phyloP scores from a whole-genome alignment of 768 basidiomycete genomes.

The Flagelloscypha sp. region DNA sequence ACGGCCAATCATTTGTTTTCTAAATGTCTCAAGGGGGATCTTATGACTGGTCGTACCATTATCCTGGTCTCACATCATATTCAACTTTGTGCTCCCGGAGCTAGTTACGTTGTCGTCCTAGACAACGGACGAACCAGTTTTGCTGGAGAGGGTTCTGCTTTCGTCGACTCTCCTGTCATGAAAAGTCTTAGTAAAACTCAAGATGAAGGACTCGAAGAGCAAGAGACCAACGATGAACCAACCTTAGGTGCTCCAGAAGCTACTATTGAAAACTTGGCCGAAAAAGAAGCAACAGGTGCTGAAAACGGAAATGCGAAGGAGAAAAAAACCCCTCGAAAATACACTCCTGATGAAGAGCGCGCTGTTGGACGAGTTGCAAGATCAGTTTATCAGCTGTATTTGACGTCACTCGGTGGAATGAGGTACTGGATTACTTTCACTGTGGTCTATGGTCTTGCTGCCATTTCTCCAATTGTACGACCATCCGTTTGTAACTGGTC shows the following conservation, averaged over 20 bases:
- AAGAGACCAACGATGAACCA: too few species aligned
- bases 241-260: too few species aligned
- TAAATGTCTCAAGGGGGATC: conserved; percentile 71
- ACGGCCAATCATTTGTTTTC: conserved; percentile 78
- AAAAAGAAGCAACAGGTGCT: conserved; percentile 22
- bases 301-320: conserved; percentile 19
- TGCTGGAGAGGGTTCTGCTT: conserved; percentile 28
- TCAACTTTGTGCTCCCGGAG: conserved; percentile 52
- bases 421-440: conserved; percentile 52
- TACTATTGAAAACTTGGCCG: conserved; percentile 20
- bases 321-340: conserved; percentile 65
- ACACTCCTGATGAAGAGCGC: conserved; percentile 61
- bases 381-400: conserved; percentile 38
- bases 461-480: conserved; percentile 59
- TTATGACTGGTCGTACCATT: conserved; percentile 73
- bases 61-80: conserved; percentile 79
- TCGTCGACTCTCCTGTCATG: conserved; percentile 43
- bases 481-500: too few species aligned
- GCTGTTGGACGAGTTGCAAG: conserved; percentile 39
- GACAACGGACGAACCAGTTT: conserved; percentile 40
- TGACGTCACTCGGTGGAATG: conserved; percentile 29
- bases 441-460: conserved; percentile 44
- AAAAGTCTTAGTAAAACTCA: conserved; percentile 32
- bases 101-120: conserved; percentile 50
- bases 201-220: conserved; percentile 33